These are phyloP conservation scores for Citrullus amarus DNA, from an alignment of 306 rosid species.

Conservation along the genomic window DNA sequence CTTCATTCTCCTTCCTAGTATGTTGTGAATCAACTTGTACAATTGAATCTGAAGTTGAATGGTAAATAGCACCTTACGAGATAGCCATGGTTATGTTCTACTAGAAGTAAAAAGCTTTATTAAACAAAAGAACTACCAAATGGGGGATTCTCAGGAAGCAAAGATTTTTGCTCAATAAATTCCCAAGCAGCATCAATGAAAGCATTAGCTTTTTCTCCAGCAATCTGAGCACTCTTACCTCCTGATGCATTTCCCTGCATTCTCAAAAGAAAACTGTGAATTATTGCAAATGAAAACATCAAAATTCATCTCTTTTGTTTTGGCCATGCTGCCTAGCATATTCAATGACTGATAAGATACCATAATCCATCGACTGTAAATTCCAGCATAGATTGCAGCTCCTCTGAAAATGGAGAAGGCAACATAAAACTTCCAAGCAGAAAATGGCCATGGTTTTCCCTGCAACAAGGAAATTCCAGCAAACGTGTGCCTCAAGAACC, in stretches of 20 bases:
- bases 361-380: slow-evolving; percentile 75
- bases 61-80: slow-evolving; percentile 18
- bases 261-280: slow-evolving; percentile 16
- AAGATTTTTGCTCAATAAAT: slow-evolving; percentile 40
- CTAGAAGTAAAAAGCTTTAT: neutral
- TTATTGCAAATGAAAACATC: neutral
- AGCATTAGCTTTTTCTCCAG: slow-evolving; percentile 48
- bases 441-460: slow-evolving; percentile 82
- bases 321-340: slow-evolving; percentile 9
- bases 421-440: slow-evolving; percentile 84
- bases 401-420: slow-evolving; percentile 74
- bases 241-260: slow-evolving; percentile 92
- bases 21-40: slow-evolving; percentile 21
- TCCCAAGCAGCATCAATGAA: slow-evolving; percentile 57
- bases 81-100: slow-evolving; percentile 7
- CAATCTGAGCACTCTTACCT: slow-evolving; percentile 64
- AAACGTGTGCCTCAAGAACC: neutral
- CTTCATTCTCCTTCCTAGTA: slow-evolving; percentile 26
- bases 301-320: neutral
- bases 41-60: slow-evolving; percentile 20
- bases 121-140: slow-evolving; percentile 34
- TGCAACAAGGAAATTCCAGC: slow-evolving; percentile 28
- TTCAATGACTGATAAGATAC: slow-evolving; percentile 28
- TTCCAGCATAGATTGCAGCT: slow-evolving; percentile 84
- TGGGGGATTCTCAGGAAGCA: slow-evolving; percentile 78